Percentiles rank a stretch among this genome's conserved stretches.
These are phyloP conservation scores for Barnettozyma sp. DNA, from an alignment of 805 yeast genomes.

Conservation along the genomic window DNA sequence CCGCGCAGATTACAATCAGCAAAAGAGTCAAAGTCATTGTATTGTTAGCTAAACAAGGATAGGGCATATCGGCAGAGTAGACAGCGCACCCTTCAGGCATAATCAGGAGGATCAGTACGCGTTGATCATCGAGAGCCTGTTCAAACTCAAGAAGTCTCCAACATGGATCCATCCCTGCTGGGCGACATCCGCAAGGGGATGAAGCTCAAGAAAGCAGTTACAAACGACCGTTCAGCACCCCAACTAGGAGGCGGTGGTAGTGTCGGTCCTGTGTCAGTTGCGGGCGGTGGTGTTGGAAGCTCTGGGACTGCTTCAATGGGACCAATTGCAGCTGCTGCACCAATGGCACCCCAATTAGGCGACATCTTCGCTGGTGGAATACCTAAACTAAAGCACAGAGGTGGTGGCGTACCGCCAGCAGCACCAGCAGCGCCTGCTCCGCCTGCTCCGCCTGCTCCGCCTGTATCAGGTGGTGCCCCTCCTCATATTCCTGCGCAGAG, in stretches of 20 bases:
- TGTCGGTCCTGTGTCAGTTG: conserved; percentile 4
- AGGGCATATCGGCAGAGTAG: too few relatives aligned
- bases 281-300: conserved; percentile 11
- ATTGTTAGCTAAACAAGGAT: too few relatives aligned
- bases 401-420: conserved; percentile 13
- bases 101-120: background rate
- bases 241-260: conserved; percentile 26
- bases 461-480: too few relatives aligned
- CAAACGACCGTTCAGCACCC: conserved; percentile 67
- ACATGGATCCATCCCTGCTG: conserved; percentile 47
- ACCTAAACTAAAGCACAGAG: conserved; percentile 21
- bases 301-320: conserved; percentile 19
- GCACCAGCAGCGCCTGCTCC: conserved; percentile 29
- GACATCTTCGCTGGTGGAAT: conserved; percentile 24
- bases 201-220: conserved; percentile 50
- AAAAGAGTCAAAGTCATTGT: too few relatives aligned
- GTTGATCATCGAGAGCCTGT: too few relatives aligned
- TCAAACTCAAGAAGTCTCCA: too few relatives aligned
- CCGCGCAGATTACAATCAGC: too few relatives aligned
- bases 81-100: too few relatives aligned
- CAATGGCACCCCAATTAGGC: conserved; percentile 14
- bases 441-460: too few relatives aligned
- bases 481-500: conserved; percentile 22
- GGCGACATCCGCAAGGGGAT: conserved; percentile 79
- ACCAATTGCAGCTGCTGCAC: conserved; percentile 14